Evolutionary conservation across 2,329 filamentous ascomycete genomes (phyloP).

Genomic region (Pseudogymnoascus sp.): DNA sequence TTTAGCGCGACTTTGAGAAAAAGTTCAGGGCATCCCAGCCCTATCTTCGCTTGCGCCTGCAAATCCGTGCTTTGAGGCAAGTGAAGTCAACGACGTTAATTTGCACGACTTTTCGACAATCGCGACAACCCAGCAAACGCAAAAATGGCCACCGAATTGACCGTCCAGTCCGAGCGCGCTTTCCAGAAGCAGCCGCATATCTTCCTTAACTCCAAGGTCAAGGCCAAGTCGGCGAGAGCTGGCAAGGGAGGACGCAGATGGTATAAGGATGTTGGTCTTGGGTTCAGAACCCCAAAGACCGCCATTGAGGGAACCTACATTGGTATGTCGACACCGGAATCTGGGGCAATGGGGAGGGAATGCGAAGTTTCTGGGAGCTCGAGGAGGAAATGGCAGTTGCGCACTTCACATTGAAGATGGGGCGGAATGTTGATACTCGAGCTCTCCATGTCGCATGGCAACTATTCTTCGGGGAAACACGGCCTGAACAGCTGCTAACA

Average conservation of each 20-base stretch:
- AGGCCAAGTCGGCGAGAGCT: conserved; percentile 73
- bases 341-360: neutral
- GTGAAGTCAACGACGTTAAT: conserved; percentile 17
- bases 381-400: neutral
- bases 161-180: conserved; percentile 99
- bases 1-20: neutral
- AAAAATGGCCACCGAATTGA: conserved; percentile 92
- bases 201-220: conserved; percentile 96
- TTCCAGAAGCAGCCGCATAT: conserved; percentile 99
- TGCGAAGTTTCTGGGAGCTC: neutral
- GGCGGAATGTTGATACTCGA: neutral
- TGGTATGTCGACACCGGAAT: conserved; percentile 56
- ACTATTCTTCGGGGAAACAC: neutral
- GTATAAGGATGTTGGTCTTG: conserved; percentile 99
- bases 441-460: conserved; percentile 1
- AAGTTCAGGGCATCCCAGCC: conserved; percentile 9
- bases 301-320: conserved; percentile 99
- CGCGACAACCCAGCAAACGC: conserved; percentile 24
- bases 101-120: conserved; percentile 22
- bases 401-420: neutral
- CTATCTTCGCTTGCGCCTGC: neutral
- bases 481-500: conserved; percentile 17
- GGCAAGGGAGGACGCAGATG: conserved; percentile 92
- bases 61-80: conserved; percentile 8
- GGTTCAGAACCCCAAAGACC: conserved; percentile 96